Percentiles rank a stretch among this genome's conserved stretches.
Evolutionary conservation across 83 land plant genomes (phyloP).

Genomic region (Larix sibirica): DNA sequence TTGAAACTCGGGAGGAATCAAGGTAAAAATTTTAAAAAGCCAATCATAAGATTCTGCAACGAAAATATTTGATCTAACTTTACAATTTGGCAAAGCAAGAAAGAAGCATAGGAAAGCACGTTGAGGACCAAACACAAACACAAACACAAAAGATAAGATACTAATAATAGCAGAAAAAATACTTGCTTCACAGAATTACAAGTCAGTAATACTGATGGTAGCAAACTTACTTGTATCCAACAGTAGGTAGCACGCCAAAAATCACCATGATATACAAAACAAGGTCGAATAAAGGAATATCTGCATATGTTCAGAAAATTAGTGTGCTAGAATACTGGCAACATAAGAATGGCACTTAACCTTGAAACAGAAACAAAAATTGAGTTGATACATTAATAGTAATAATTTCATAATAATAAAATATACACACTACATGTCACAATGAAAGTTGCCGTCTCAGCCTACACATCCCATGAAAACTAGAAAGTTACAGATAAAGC

Average conservation of each 20-base stretch:
- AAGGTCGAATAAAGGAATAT: constrained; percentile 48
- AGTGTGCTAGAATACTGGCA: not conserved
- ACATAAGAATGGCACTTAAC: not conserved
- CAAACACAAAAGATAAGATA: not conserved
- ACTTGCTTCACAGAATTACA: too few relatives aligned
- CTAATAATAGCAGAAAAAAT: too few relatives aligned
- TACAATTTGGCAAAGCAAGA: not conserved
- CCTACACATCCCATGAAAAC: not conserved
- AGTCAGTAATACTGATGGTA: not conserved
- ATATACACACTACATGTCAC: too few relatives aligned
- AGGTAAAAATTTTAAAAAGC: too few relatives aligned
- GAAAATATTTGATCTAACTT: not conserved
- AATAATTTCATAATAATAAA: too few relatives aligned
- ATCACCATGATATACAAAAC: constrained; percentile 56
- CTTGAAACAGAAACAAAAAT: not conserved
- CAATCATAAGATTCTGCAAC: too few relatives aligned
- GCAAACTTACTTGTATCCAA: constrained; percentile 76
- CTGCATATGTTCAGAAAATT: constrained; percentile 32
- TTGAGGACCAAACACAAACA: not conserved
- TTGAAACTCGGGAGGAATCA: too few relatives aligned
- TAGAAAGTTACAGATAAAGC: not conserved
- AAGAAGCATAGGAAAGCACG: too few relatives aligned
- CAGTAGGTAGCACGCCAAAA: constrained; percentile 79
- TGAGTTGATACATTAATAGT: too few relatives aligned
- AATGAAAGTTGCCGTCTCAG: not conserved